phyloP scores from a whole-genome alignment of 176 grass and related monocot genomes.

The Lolium perenne region DNA sequence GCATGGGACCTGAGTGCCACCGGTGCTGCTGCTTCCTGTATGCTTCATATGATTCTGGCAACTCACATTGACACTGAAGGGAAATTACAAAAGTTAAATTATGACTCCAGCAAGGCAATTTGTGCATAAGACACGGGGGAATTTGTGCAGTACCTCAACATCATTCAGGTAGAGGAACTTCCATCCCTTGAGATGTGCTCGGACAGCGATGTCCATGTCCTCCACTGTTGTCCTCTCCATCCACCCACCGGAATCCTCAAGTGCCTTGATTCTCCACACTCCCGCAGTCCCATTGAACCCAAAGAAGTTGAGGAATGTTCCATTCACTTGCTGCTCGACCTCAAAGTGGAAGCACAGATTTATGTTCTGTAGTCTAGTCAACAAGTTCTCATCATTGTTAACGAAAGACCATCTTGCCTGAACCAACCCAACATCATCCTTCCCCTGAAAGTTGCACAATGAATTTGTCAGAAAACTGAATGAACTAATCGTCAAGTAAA shows the following conservation, averaged over 20 bases:
- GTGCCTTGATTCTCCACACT: conserved; percentile 87
- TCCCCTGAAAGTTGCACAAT: conserved; percentile 57
- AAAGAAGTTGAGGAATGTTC: conserved; percentile 84
- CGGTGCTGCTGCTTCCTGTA: conserved; percentile 93
- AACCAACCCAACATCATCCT: conserved; percentile 80
- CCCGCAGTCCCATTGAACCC: conserved; percentile 92
- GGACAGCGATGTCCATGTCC: conserved; percentile 94
- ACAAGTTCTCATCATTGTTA: conserved; percentile 89
- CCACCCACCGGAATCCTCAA: conserved; percentile 95
- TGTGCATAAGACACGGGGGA: background rate
- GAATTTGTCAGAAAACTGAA: conserved; percentile 24
- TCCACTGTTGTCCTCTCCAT: conserved; percentile 91
- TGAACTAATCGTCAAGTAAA: background rate
- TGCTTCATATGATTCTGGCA: conserved; percentile 93
- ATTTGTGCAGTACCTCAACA: conserved; percentile 66
- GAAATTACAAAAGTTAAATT: conserved; percentile 29
- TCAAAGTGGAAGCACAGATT: conserved; percentile 96
- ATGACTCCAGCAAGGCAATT: background rate
- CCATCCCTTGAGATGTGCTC: conserved; percentile 91
- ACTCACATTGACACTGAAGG: conserved; percentile 80
- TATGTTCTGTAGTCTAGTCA: conserved; percentile 86
- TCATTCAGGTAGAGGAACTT: conserved; percentile 92
- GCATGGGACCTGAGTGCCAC: conserved; percentile 95
- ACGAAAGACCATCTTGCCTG: conserved; percentile 92
- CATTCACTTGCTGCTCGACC: conserved; percentile 97